Evolutionary conservation across 495 filamentous ascomycete genomes (phyloP).

Genomic region (Xylaria scruposa): DNA sequence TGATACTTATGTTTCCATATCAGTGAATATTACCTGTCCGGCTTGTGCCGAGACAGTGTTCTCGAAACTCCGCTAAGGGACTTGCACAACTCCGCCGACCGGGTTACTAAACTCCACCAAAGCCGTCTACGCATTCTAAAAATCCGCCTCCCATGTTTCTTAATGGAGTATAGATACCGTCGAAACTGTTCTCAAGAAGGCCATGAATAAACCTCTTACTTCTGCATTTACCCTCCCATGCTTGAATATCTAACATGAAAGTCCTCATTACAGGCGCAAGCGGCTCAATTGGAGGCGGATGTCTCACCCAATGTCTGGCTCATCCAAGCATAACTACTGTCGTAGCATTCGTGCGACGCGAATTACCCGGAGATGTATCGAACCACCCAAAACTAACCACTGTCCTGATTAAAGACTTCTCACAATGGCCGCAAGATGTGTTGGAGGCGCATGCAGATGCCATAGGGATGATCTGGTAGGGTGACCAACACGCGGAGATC

Average conservation of each 20-base stretch:
- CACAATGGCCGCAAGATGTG: constrained; percentile 33
- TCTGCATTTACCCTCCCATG: background rate
- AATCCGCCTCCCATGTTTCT: background rate
- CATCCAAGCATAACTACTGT: constrained; percentile 35
- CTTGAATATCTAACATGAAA: constrained; percentile 27
- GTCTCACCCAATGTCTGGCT: constrained; percentile 31
- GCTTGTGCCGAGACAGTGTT: background rate
- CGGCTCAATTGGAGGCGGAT: constrained; percentile 35
- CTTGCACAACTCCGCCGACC: constrained; percentile 19
- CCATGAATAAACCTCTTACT: background rate
- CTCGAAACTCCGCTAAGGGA: background rate
- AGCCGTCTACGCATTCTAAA: background rate
- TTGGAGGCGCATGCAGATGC: constrained; percentile 32
- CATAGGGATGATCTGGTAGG: constrained; percentile 37
- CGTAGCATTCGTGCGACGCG: constrained; percentile 33
- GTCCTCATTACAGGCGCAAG: constrained; percentile 38
- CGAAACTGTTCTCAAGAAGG: background rate
- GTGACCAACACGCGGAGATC: background rate
- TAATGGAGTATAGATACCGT: background rate
- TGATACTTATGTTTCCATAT: background rate
- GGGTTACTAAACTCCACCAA: constrained; percentile 12
- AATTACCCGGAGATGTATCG: constrained; percentile 29
- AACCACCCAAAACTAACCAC: constrained; percentile 34
- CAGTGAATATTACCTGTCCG: background rate
- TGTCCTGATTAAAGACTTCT: constrained; percentile 34